Evolutionary conservation across 768 basidiomycete species (phyloP).

Genomic region (Chalciporus chontae): DNA sequence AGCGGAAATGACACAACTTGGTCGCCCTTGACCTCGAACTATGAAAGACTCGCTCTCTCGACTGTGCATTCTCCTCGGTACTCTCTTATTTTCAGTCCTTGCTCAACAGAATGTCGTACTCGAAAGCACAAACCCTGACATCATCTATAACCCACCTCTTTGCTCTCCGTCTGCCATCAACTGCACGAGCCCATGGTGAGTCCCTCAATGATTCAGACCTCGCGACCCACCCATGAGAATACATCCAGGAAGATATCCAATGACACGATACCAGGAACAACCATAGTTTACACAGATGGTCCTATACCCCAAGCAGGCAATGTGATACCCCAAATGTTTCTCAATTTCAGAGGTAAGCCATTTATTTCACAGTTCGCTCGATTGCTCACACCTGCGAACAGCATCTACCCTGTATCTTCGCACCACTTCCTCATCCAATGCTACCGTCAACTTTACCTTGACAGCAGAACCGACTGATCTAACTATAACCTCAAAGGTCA

Average conservation of each 20-base stretch:
- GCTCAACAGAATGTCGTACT: constrained; percentile 25
- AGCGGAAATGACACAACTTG: constrained; percentile 13
- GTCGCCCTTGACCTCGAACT: constrained; percentile 2
- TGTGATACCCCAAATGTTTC: constrained; percentile 55
- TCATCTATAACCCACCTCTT: constrained; percentile 27
- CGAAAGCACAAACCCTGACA: constrained; percentile 19
- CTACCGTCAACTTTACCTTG: constrained; percentile 50
- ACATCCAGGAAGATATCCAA: constrained; percentile 22
- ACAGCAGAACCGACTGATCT: constrained; percentile 37
- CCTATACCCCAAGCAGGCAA: constrained; percentile 39
- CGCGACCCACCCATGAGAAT: not conserved
- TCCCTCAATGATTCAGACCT: not conserved
- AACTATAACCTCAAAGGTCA: constrained; percentile 34
- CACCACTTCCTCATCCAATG: constrained; percentile 45
- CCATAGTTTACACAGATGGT: constrained; percentile 38
- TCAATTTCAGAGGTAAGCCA: constrained; percentile 49
- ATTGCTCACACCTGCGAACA: constrained; percentile 17
- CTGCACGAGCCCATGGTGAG: constrained; percentile 28
- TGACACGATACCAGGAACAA: constrained; percentile 8
- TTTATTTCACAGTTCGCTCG: not conserved
- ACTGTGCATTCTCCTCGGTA: constrained; percentile 9
- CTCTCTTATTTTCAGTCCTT: constrained; percentile 1
- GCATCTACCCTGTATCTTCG: constrained; percentile 44
- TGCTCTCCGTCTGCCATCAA: constrained; percentile 13
- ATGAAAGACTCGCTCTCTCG: constrained; percentile 25